Conservation (phyloP, 2,329 filamentous ascomycete genomes). For the Exophiala mesophila region DNA sequence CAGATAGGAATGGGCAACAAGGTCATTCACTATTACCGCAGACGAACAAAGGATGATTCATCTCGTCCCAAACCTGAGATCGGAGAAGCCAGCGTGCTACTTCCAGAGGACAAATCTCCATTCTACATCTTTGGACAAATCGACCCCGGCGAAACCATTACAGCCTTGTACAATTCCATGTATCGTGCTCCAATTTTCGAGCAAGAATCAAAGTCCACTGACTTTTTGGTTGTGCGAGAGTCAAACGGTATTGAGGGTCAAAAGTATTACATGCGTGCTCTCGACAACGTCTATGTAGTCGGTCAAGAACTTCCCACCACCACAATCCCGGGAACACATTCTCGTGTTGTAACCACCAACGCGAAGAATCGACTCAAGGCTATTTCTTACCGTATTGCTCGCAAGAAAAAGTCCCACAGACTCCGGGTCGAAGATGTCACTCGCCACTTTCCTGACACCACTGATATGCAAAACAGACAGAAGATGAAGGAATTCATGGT, state of each 20-base stretch:
- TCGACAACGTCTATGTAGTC: conserved; percentile 85
- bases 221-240: conserved; percentile 82
- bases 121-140: conserved; percentile 95
- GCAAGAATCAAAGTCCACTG: conserved; percentile 69
- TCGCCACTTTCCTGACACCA: conserved; percentile 85
- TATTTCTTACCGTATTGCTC: conserved; percentile 84
- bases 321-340: conserved; percentile 89
- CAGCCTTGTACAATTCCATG: conserved; percentile 91
- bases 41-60: conserved; percentile 73
- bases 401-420: conserved; percentile 64
- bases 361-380: conserved; percentile 95
- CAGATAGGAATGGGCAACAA: conserved; percentile 97
- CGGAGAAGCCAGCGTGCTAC: conserved; percentile 79
- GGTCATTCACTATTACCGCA: conserved; percentile 93
- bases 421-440: conserved; percentile 81
- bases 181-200: conserved; percentile 91
- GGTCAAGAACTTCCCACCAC: conserved; percentile 90
- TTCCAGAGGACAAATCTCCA: conserved; percentile 91
- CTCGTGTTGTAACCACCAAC: conserved; percentile 92
- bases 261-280: conserved; percentile 76
- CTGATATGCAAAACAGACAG: conserved; percentile 90
- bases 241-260: conserved; percentile 74
- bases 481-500: conserved; percentile 95
- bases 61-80: conserved; percentile 73
- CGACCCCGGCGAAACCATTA: conserved; percentile 81